Evolutionary conservation across 768 basidiomycete genomes (phyloP).

Genomic region (Paxillus rubicundulus): DNA sequence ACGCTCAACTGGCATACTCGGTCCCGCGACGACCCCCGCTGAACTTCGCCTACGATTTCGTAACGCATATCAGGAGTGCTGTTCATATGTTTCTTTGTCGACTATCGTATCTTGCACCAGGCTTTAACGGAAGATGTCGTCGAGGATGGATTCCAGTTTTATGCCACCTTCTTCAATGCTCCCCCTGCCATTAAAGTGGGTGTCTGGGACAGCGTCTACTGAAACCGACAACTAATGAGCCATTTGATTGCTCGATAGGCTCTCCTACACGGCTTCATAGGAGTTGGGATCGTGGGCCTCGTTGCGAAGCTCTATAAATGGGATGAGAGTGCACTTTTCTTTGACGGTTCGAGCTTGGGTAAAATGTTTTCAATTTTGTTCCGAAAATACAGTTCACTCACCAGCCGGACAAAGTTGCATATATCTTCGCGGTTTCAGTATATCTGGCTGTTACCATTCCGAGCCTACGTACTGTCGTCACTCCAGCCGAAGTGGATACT

Average conservation of each 20-base stretch:
- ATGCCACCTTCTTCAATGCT: constrained; percentile 88
- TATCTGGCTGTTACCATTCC: constrained; percentile 85
- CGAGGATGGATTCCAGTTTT: constrained; percentile 83
- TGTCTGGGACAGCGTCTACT: neutral
- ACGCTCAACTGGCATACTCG: constrained; percentile 14
- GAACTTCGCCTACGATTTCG: neutral
- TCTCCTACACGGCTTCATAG: constrained; percentile 81
- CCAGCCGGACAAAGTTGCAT: constrained; percentile 50
- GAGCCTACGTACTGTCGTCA: constrained; percentile 70
- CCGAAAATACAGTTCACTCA: constrained; percentile 8
- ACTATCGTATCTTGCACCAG: constrained; percentile 80
- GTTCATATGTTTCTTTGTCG: constrained; percentile 84
- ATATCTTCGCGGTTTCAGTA: constrained; percentile 71
- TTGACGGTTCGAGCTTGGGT: constrained; percentile 90
- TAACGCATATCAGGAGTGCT: constrained; percentile 54
- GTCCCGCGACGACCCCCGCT: neutral
- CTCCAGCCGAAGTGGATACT: constrained; percentile 55
- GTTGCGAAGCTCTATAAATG: constrained; percentile 80
- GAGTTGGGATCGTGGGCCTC: constrained; percentile 71
- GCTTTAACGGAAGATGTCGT: constrained; percentile 61
- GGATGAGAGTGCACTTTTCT: constrained; percentile 93
- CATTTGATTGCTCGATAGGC: constrained; percentile 46
- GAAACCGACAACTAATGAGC: neutral
- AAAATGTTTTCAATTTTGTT: constrained; percentile 18
- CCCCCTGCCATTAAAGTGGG: constrained; percentile 90